These are phyloP conservation scores for Lachnellula hyalina DNA, from an alignment of 2,329 filamentous ascomycete species.

Conservation along the genomic window DNA sequence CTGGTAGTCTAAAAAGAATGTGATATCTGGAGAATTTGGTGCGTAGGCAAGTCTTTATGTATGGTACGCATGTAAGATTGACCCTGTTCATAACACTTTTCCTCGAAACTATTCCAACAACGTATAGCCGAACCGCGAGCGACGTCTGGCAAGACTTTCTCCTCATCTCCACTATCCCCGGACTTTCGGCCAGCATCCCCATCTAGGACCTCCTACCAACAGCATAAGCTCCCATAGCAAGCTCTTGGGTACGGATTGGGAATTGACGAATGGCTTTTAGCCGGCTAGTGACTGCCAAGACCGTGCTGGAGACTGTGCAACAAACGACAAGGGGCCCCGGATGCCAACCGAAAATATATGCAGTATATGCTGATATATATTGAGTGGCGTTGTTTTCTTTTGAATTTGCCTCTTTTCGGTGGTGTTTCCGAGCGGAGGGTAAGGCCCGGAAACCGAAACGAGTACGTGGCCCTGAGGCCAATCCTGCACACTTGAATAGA, in stretches of 20 bases:
- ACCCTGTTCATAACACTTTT: neutral
- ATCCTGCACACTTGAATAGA: neutral
- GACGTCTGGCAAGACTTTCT: conserved; percentile 1
- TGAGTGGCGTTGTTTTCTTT: neutral
- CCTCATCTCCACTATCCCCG: conserved; percentile 10
- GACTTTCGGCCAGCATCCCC: conserved; percentile 21
- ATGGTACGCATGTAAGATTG: conserved; percentile 7
- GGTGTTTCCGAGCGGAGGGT: neutral
- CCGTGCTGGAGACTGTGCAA: neutral
- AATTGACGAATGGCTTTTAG: neutral
- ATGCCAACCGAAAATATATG: neutral
- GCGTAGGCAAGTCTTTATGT: conserved; percentile 16
- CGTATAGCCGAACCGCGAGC: conserved; percentile 1
- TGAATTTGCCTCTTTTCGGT: neutral
- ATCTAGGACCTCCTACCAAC: neutral
- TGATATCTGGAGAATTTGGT: neutral
- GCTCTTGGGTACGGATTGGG: neutral
- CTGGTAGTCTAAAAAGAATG: neutral
- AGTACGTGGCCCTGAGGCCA: neutral
- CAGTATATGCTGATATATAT: neutral
- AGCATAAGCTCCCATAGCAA: neutral
- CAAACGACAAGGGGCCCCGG: neutral
- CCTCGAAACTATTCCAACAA: neutral
- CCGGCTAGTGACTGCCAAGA: neutral
- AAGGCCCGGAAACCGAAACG: neutral